These are phyloP conservation scores for Nakazawaea pomicola DNA, from an alignment of 805 yeast genomes.

Conservation along the genomic window DNA sequence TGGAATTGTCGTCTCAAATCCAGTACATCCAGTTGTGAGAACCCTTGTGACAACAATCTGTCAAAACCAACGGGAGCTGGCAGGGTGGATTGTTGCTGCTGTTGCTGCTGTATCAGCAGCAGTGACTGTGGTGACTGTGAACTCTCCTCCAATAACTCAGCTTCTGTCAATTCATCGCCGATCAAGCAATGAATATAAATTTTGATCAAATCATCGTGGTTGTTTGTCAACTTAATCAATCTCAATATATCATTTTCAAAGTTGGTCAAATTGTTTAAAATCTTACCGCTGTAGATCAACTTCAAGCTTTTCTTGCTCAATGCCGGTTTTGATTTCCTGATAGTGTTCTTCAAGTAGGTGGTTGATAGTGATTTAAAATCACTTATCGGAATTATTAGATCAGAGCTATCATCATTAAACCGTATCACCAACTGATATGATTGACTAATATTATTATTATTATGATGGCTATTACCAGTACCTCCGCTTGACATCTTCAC, in stretches of 20 bases:
- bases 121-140: slow-evolving; percentile 50
- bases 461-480: too few species aligned
- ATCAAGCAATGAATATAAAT: slow-evolving; percentile 77
- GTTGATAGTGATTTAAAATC: slow-evolving; percentile 31
- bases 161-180: slow-evolving; percentile 55
- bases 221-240: slow-evolving; percentile 21
- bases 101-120: slow-evolving; percentile 45
- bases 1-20: slow-evolving; percentile 73
- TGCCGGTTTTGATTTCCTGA: slow-evolving; percentile 28
- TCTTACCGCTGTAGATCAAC: slow-evolving; percentile 65
- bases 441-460: slow-evolving; percentile 12
- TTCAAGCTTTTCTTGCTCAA: slow-evolving; percentile 42
- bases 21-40: slow-evolving; percentile 69
- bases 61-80: slow-evolving; percentile 85
- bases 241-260: slow-evolving; percentile 45
- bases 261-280: slow-evolving; percentile 51
- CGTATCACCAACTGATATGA: slow-evolving; percentile 29
- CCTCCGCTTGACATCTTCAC: too few species aligned
- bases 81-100: slow-evolving; percentile 39
- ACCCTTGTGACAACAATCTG: slow-evolving; percentile 76
- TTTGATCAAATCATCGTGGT: slow-evolving; percentile 21
- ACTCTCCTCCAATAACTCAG: slow-evolving; percentile 56
- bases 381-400: slow-evolving; percentile 32
- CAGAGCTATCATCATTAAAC: slow-evolving; percentile 41
- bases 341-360: slow-evolving; percentile 34